These are phyloP conservation scores for Trichoderma semiorbis DNA, from an alignment of 2,329 filamentous ascomycete genomes.

Conservation along the genomic window DNA sequence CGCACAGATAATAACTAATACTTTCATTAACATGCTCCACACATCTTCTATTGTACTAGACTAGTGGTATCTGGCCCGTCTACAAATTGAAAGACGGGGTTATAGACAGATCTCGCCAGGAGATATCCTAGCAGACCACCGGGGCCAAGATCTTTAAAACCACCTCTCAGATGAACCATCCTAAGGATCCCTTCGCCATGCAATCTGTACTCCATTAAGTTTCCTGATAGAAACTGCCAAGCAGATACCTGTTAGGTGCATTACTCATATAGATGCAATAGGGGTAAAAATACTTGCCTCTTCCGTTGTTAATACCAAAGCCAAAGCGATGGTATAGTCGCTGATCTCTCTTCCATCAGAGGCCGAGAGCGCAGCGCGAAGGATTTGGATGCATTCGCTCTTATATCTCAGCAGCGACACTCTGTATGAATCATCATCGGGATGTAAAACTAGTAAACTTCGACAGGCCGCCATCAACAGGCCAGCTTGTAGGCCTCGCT, in stretches of 20 bases:
- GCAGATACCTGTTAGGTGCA: neutral
- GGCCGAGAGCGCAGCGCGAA: neutral
- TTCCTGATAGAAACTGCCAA: neutral
- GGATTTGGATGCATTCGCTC: constrained; percentile 7
- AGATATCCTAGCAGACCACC: neutral
- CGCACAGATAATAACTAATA: neutral
- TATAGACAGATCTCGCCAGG: constrained; percentile 6
- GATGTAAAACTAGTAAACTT: neutral
- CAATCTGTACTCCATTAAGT: neutral
- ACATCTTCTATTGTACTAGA: neutral
- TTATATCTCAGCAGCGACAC: constrained; percentile 3
- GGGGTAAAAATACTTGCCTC: neutral
- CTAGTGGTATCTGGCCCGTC: neutral
- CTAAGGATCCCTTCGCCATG: constrained; percentile 6
- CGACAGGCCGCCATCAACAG: constrained; percentile 9
- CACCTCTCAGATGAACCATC: constrained; percentile 9
- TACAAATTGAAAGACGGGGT: constrained; percentile 2
- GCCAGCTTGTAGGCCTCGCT: neutral
- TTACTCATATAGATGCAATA: too few relatives aligned
- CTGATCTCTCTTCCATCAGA: neutral
- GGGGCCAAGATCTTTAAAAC: neutral
- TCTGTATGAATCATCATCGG: neutral
- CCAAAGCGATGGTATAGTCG: constrained; percentile 9
- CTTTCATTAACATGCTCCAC: neutral
- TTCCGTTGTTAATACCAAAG: constrained; percentile 8